Evolutionary conservation across 2,329 filamentous ascomycete genomes (phyloP).

Genomic region (Clarireedia homoeocarpa): DNA sequence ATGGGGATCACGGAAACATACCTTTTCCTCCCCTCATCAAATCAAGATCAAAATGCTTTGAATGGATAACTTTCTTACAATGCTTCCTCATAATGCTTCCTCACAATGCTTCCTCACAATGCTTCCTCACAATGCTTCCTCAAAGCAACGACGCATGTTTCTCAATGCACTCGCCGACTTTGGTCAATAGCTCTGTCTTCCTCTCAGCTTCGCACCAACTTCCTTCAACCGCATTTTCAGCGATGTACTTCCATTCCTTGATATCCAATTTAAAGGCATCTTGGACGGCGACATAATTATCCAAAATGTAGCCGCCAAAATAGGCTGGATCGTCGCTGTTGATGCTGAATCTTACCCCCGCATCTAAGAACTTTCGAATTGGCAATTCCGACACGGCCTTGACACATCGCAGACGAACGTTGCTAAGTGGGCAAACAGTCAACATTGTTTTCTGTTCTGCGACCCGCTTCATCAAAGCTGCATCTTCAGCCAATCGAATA

Average conservation of each 20-base stretch:
- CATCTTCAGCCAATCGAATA: slow-evolving; percentile 54
- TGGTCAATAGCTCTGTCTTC: slow-evolving; percentile 49
- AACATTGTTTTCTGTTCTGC: slow-evolving; percentile 51
- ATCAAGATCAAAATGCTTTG: too few species aligned
- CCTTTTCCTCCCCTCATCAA: too few species aligned
- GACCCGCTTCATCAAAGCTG: slow-evolving; percentile 48
- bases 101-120: background rate
- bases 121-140: background rate
- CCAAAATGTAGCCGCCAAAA: slow-evolving; percentile 67
- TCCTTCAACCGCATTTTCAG: slow-evolving; percentile 51
- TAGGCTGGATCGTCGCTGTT: slow-evolving; percentile 43
- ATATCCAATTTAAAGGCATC: slow-evolving; percentile 57
- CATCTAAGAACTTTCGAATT: slow-evolving; percentile 36
- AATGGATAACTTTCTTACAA: background rate
- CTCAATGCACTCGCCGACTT: slow-evolving; percentile 34
- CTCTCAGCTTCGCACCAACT: slow-evolving; percentile 62
- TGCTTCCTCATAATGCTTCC: background rate
- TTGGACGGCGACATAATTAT: slow-evolving; percentile 70
- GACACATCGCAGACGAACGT: slow-evolving; percentile 48
- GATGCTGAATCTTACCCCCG: slow-evolving; percentile 39
- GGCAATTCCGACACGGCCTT: slow-evolving; percentile 37
- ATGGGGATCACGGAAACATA: too few species aligned
- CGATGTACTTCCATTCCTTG: slow-evolving; percentile 60
- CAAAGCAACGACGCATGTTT: slow-evolving; percentile 12
- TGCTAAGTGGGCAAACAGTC: slow-evolving; percentile 67